Evolutionary conservation across 2,329 filamentous ascomycete species (phyloP), one percentile per base, ranked within the genome.

Genomic region (Coleophoma eucalyptorum): DNA sequence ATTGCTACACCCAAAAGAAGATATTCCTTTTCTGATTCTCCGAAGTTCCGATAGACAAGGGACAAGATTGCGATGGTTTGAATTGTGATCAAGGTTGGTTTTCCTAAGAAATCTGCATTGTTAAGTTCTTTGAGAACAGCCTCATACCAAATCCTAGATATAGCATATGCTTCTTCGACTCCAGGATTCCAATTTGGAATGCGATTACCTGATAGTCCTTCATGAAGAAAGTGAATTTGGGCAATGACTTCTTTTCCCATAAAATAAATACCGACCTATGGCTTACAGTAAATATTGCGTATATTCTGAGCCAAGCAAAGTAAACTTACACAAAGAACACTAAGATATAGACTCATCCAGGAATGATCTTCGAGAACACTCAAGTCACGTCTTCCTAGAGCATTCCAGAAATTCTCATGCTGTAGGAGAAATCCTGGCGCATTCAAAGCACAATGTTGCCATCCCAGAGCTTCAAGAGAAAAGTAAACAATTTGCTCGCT

Each of bases 401-500:
- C 35, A 38, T 15, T 5, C 35, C 35, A 38, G 5, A 38, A 18
- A 4, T 5, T 18, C 5, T 15, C 16, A 10, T 38, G 35, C 11
- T 38, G 13, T 15, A 12, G 4, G 35, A 38, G 35, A 12, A 38
- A 38, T 38, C 4, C 11, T 4, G 35, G 11, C 4, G 35, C 35
- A 10, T 38, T 18, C 35, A 38, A 38, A 4, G 35, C 35, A 38
- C 35, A 38, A 38, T 38, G 35, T 21, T 44, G 37, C 15, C 26
- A 16, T 37, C 48, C 48, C 12, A 44, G 19, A 3, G n/a, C 20
- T 31, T 50, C 40, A 7, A 50, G 18, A n/a, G 48, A 44, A 19
- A 50, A 50, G 10, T 40, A 31, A 12, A 50, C 32, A 21, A 50
- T 37, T 11, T 33, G 16, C 2, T 50, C 40, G 15, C 48, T 50